Evolutionary conservation across 768 basidiomycete genomes (phyloP).

Genomic region (Leccinum rimulosum): DNA sequence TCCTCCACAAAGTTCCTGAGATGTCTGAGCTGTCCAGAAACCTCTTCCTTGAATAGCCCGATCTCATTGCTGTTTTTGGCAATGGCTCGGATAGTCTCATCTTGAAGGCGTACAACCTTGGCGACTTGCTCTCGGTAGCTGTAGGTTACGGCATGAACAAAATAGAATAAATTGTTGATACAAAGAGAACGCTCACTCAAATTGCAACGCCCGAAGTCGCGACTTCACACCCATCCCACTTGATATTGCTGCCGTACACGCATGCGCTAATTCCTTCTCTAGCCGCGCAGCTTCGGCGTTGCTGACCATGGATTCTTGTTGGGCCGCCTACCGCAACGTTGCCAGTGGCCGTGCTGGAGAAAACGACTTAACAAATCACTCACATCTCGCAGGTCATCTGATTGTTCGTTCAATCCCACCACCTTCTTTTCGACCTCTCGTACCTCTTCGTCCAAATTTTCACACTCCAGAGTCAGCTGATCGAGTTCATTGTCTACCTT

Average conservation of each 20-base stretch:
- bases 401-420: slow-evolving; percentile 64
- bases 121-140: slow-evolving; percentile 81
- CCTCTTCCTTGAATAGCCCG: slow-evolving; percentile 75
- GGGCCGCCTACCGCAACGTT: slow-evolving; percentile 55
- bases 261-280: slow-evolving; percentile 71
- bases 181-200: slow-evolving; percentile 52
- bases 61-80: slow-evolving; percentile 85
- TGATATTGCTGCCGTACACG: slow-evolving; percentile 70
- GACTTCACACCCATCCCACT: slow-evolving; percentile 84
- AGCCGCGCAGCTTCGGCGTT: slow-evolving; percentile 63
- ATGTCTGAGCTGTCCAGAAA: slow-evolving; percentile 66
- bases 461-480: slow-evolving; percentile 69
- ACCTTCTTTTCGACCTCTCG: slow-evolving; percentile 73
- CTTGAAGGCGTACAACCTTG: slow-evolving; percentile 68
- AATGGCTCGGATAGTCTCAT: slow-evolving; percentile 78
- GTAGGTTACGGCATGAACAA: slow-evolving; percentile 7
- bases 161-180: neutral
- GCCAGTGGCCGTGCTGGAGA: neutral
- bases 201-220: slow-evolving; percentile 70
- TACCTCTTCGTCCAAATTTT: slow-evolving; percentile 79
- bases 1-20: slow-evolving; percentile 67
- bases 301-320: slow-evolving; percentile 68
- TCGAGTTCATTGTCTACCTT: slow-evolving; percentile 83
- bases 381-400: slow-evolving; percentile 81
- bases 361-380: slow-evolving; percentile 20